Evolutionary conservation across 345 rosid species (phyloP), one percentile per base, ranked within the genome.

Genomic region (Aegle marmelos): DNA sequence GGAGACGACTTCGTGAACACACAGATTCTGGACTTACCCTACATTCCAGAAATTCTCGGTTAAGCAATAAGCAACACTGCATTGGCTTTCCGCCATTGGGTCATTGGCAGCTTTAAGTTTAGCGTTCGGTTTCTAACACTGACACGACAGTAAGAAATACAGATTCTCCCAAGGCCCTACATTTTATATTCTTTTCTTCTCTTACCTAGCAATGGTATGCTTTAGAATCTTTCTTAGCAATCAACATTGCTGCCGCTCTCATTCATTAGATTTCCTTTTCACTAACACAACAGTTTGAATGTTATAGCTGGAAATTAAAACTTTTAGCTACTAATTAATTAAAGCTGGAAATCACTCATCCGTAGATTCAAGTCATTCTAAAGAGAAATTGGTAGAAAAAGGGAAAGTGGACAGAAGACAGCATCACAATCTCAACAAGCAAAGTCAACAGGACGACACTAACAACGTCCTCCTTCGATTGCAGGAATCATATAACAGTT

Each of bases 381-480:
- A 58, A 24, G 27, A n/a, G 22, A 48, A 24, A 73, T 25, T 41
- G 36, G 2, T 2, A n/a, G 56, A 57, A 64, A 70, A 65, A 9
- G 56, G 25, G 74, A 57, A 66, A 79, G 76, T 56, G 37, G 45
- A 9, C 9, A 65, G 54, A 28, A 74, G 81, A 67, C 59, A 77
- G 80, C 81, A 78, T 82, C 86, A 37, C 75, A 39, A 31, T 59
- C 62, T 21, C 69, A 36, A 68, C 90, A 85, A 82, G 90, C 87
- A 87, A 85, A 83, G 90, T 87, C 82, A 77, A 73, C 61, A 56
- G 28, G 80, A 83, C 80, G 89, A 74, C 76, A 45, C 7, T 57
- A 82, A 79, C 84, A 81, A 76, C 16, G 25, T 71, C 22, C 7
- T 17, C 28, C 14, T 2, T 27, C 53, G 54, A 56, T 77, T 80